A percentile compares a stretch with the other conserved stretches of the same genome.
Evolutionary conservation across 768 basidiomycete genomes (phyloP).

Genomic region (Lanmaoa rubissima): DNA sequence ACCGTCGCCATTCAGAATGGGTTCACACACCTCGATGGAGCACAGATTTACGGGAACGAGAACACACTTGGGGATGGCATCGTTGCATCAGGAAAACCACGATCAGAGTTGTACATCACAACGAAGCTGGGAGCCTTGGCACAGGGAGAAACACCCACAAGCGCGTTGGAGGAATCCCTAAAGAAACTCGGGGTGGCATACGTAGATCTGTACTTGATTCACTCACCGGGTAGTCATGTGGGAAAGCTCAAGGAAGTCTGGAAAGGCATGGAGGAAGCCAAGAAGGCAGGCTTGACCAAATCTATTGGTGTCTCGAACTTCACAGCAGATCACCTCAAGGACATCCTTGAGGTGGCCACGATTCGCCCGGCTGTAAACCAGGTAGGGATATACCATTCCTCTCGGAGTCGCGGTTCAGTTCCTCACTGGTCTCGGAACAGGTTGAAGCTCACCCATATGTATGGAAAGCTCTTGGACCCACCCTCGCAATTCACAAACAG

Average conservation of each 20-base stretch:
- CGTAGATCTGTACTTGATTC: conserved; percentile 67
- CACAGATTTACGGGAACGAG: conserved; percentile 59
- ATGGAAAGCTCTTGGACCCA: conserved; percentile 39
- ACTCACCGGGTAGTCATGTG: conserved; percentile 39
- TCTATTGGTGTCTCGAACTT: conserved; percentile 60
- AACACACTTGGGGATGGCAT: conserved; percentile 50
- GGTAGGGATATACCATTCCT: conserved; percentile 25
- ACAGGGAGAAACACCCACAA: conserved; percentile 46
- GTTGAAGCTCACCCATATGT: conserved; percentile 57
- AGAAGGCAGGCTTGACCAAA: conserved; percentile 40
- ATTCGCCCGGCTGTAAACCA: conserved; percentile 54
- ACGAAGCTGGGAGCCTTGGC: conserved; percentile 46
- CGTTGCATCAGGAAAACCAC: conserved; percentile 46
- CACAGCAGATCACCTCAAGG: conserved; percentile 40
- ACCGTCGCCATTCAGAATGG: conserved; percentile 51
- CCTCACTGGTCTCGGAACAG: conserved; percentile 23
- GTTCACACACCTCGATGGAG: conserved; percentile 63
- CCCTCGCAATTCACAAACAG: conserved; percentile 35
- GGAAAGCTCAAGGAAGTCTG: conserved; percentile 52
- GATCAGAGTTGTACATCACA: conserved; percentile 58
- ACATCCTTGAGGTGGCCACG: conserved; percentile 43
- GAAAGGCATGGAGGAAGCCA: conserved; percentile 59
- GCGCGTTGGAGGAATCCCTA: conserved; percentile 51
- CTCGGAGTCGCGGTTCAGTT: background rate
- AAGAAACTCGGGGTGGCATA: conserved; percentile 50